Base-by-base conservation (phyloP, 2,329 filamentous ascomycete genomes). In the Blumeriella jaapii region DNA sequence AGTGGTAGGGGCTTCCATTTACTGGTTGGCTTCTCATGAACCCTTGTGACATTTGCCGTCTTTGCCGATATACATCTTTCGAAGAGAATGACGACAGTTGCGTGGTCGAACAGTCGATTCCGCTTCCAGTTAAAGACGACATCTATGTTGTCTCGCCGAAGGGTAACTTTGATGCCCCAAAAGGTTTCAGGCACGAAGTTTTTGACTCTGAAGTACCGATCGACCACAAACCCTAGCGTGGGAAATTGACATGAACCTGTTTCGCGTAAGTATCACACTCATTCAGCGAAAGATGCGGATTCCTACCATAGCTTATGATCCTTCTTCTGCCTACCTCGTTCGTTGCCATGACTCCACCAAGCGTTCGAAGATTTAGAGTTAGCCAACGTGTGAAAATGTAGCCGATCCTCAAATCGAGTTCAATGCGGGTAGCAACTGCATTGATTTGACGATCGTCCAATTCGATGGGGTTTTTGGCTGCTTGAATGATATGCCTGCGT, bases 141-240 rank as follows among this genome's bases (percentile, higher is more conserved):
- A 34, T 80, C 78, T 37, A 86, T 83, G 3, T 71, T 67, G 23
- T 94, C 79, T 33, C 83, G 78, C 26, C 67, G 71, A 51, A 95
- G 82, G 52, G 74, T 76, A 24, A 98, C 69, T 49, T 80, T 89
- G 63, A 98, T 93, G 40, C 72, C 71, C 91, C 91, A 98, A 58
- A 96, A 98, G 0, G 73, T 65, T 55, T 98, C 91, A 0, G 89
- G 82, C 1, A 91, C 77, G 57, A 98, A 98, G 49, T 93, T 94
- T 44, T 84, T 78, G 33, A 98, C 91, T 32, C 83, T 78, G 50
- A 94, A 84, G 57, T 96, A 98, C 30, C 89, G 76, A 58, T 98
- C 91, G 5, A 98, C 91, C 1, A 98, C 89, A 47, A 98, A 98
- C 0, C 91, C 91, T 4, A 98, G 67, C 0, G 91, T 96, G 1